phyloP scores from a whole-genome alignment of 2,329 filamentous ascomycete genomes.

The Penicillium sp. region DNA sequence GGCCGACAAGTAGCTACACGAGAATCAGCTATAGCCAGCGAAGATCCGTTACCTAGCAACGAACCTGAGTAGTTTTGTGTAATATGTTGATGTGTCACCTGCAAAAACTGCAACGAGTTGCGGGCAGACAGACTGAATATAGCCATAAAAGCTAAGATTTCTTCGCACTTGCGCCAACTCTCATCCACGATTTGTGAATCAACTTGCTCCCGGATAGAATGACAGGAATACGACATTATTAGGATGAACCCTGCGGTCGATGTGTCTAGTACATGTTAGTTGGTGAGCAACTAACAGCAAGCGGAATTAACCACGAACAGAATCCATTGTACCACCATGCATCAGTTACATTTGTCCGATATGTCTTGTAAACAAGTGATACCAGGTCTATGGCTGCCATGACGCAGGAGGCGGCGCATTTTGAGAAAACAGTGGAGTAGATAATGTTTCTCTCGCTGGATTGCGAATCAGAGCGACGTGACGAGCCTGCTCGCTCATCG shows the following conservation, averaged over 20 bases:
- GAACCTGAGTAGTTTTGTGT: constrained; percentile 16
- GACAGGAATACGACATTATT: constrained; percentile 25
- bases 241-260: constrained; percentile 27
- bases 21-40: not conserved
- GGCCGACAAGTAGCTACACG: constrained; percentile 3
- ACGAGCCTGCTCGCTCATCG: constrained; percentile 12
- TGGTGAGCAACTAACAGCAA: not conserved
- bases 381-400: constrained; percentile 26
- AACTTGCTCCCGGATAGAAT: constrained; percentile 17
- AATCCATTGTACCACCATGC: constrained; percentile 37
- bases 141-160: constrained; percentile 23
- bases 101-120: constrained; percentile 26
- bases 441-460: constrained; percentile 15
- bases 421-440: constrained; percentile 22
- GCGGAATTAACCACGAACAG: constrained; percentile 20
- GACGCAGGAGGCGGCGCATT: constrained; percentile 29
- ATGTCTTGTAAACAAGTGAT: constrained; percentile 24
- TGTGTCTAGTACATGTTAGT: constrained; percentile 16
- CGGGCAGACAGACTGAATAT: constrained; percentile 24
- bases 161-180: constrained; percentile 24
- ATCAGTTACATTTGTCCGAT: constrained; percentile 21
- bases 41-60: not conserved
- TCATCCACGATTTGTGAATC: constrained; percentile 14
- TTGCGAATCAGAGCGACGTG: constrained; percentile 3
- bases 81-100: constrained; percentile 19